Percentiles rank a stretch among this genome's conserved stretches.
Evolutionary conservation across 1,284 basidiomycete species (phyloP).

Genomic region (Amylostereum areolatum): DNA sequence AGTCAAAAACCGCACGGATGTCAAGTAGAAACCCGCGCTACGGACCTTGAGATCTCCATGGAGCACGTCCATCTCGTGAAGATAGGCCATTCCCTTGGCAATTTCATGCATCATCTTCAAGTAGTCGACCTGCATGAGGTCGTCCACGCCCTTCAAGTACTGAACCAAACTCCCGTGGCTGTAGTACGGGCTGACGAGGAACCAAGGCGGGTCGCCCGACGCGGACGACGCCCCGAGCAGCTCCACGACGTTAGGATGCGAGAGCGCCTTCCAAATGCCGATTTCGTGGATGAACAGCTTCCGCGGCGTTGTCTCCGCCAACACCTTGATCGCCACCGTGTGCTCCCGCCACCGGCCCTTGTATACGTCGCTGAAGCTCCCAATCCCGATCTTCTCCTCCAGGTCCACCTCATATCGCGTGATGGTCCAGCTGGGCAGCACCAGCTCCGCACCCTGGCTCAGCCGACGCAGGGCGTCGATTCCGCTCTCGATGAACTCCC

Average conservation of each 20-base stretch:
- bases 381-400: constrained; percentile 56
- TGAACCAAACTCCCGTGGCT: constrained; percentile 35
- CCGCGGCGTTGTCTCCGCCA: constrained; percentile 31
- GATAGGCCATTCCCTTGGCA: constrained; percentile 71
- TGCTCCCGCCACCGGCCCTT: constrained; percentile 54
- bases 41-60: constrained; percentile 71
- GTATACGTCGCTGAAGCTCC: constrained; percentile 69
- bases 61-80: constrained; percentile 57
- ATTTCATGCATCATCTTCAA: constrained; percentile 64
- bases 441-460: constrained; percentile 26
- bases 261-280: constrained; percentile 31
- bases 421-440: constrained; percentile 69
- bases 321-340: constrained; percentile 49
- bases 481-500: constrained; percentile 40
- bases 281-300: constrained; percentile 31
- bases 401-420: constrained; percentile 64
- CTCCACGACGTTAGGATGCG: constrained; percentile 34
- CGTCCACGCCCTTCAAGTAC: constrained; percentile 36
- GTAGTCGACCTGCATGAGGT: constrained; percentile 34
- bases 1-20: neutral
- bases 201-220: constrained; percentile 37
- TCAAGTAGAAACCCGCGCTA: constrained; percentile 1
- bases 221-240: constrained; percentile 38
- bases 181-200: constrained; percentile 58
- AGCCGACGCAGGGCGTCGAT: constrained; percentile 45